phyloP scores from a whole-genome alignment of 352 stramenopile species.

The Globisporangium acanthophoron region DNA sequence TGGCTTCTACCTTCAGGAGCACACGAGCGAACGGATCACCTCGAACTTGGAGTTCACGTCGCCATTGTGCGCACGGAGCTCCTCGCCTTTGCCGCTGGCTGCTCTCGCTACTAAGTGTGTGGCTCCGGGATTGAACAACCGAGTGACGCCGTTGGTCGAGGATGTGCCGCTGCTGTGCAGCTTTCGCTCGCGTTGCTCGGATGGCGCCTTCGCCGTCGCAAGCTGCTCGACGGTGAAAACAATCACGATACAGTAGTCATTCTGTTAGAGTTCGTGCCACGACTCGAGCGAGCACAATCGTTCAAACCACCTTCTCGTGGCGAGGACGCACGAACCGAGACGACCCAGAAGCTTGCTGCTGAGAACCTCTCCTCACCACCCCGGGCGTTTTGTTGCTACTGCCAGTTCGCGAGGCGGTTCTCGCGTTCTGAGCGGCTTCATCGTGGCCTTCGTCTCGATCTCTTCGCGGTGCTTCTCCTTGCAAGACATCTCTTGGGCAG shows the following conservation, averaged over 20 bases:
- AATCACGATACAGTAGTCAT: background rate
- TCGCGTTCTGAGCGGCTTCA: background rate
- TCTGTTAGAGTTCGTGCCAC: background rate
- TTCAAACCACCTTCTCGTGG: conserved; percentile 12
- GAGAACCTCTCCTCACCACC: background rate
- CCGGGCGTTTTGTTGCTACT: background rate
- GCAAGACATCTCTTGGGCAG: background rate
- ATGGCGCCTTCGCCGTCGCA: background rate
- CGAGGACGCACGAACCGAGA: conserved; percentile 12
- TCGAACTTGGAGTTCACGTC: conserved; percentile 49
- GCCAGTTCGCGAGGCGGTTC: background rate
- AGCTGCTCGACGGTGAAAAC: background rate
- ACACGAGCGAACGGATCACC: conserved; percentile 9
- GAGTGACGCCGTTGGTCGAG: background rate
- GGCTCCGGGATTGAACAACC: background rate
- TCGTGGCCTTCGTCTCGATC: background rate
- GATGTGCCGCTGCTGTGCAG: background rate
- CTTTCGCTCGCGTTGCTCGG: background rate
- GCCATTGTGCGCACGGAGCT: background rate
- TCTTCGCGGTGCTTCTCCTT: background rate
- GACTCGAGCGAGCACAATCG: background rate
- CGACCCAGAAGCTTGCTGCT: background rate
- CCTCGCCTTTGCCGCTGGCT: background rate
- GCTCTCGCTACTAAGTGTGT: background rate
- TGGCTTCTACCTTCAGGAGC: too few relatives aligned